A percentile compares a stretch with the other conserved stretches of the same genome.
Conservation (phyloP, 176 grass and related monocot genomes). For the Avena eriantha region DNA sequence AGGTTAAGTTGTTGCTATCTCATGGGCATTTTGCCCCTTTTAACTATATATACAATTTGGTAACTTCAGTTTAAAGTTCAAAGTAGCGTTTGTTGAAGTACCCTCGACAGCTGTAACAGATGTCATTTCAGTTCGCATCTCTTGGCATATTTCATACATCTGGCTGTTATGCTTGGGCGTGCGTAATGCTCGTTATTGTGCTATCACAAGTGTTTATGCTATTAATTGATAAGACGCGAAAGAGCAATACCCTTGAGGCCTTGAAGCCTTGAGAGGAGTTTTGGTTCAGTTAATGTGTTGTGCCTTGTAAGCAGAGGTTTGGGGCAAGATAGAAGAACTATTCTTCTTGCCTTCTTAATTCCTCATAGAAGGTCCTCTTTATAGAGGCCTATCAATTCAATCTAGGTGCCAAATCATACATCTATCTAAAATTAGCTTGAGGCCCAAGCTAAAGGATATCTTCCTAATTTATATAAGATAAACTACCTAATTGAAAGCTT, state of each 20-base stretch:
- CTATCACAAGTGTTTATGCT: conserved; percentile 22
- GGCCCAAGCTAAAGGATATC: not conserved
- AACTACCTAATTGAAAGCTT: not conserved
- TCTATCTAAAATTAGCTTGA: not conserved
- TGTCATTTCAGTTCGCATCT: conserved; percentile 18
- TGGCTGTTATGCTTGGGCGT: not conserved
- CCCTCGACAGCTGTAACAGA: not conserved
- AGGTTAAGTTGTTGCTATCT: conserved; percentile 57
- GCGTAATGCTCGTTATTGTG: conserved; percentile 6
- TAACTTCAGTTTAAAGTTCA: conserved; percentile 33
- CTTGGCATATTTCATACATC: not conserved
- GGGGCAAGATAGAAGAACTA: not conserved
- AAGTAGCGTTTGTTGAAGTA: not conserved
- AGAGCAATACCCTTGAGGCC: conserved; percentile 8
- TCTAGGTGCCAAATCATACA: not conserved
- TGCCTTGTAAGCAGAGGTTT: not conserved
- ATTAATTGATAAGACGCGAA: not conserved
- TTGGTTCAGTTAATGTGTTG: not conserved
- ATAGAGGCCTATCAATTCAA: not conserved
- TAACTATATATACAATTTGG: not conserved
- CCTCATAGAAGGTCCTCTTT: not conserved
- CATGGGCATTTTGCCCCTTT: not conserved
- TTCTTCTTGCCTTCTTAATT: not conserved
- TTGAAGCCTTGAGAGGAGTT: conserved; percentile 2
- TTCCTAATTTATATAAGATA: not conserved